phyloP scores from a whole-genome alignment of 805 yeast species.

The Hanseniaspora valbyensis region DNA sequence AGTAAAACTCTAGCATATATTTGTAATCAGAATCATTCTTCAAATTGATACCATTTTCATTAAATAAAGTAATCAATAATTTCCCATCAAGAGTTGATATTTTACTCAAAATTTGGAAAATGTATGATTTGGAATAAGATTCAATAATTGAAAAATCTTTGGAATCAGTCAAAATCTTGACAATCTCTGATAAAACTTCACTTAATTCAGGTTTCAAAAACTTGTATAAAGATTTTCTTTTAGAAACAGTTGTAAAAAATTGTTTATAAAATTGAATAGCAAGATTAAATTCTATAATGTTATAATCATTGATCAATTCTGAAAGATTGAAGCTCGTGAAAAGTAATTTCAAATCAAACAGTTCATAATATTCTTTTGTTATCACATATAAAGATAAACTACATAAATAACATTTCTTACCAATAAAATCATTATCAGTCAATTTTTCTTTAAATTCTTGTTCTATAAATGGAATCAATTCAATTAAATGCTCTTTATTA shows the following conservation, averaged over 20 bases:
- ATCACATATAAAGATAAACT: slow-evolving; percentile 2
- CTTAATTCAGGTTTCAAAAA: not conserved
- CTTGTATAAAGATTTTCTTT: slow-evolving; percentile 12
- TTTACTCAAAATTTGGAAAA: slow-evolving; percentile 10
- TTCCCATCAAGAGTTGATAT: slow-evolving; percentile 6
- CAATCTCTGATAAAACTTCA: not conserved
- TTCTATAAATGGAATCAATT: slow-evolving; percentile 4
- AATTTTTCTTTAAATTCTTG: not conserved
- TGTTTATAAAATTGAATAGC: slow-evolving; percentile 11
- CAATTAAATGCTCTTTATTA: not conserved
- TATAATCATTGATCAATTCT: not conserved
- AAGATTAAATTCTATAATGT: slow-evolving; percentile 11
- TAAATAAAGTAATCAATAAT: not conserved
- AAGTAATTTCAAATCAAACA: slow-evolving; percentile 1
- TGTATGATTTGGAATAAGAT: slow-evolving; percentile 11
- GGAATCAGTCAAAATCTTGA: not conserved
- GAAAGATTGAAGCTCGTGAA: not conserved
- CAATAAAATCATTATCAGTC: slow-evolving; percentile 3
- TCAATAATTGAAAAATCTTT: slow-evolving; percentile 12
- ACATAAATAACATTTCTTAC: slow-evolving; percentile 9
- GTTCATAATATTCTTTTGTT: slow-evolving; percentile 8
- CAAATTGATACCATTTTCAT: not conserved
- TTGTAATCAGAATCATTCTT: slow-evolving; percentile 8
- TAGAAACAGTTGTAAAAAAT: slow-evolving; percentile 2
- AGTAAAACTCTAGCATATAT: slow-evolving; percentile 12